phyloP scores from a whole-genome alignment of 495 filamentous ascomycete species.

The Schizothecium vesticola region DNA sequence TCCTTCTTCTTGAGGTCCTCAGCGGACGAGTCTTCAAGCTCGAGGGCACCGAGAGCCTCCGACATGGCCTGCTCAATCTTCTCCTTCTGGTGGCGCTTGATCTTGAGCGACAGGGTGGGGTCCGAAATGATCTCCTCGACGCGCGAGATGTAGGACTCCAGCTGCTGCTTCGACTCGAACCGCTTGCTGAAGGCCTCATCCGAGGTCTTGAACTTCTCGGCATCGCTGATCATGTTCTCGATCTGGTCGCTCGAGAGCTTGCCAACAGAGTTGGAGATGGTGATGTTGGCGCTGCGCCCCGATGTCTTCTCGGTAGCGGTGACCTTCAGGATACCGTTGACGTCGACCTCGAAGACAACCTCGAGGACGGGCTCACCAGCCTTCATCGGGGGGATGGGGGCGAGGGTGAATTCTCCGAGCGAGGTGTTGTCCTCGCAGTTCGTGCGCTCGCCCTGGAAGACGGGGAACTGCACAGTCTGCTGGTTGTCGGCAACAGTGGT shows the following conservation, averaged over 20 bases:
- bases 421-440: conserved; percentile 99
- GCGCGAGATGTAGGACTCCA: conserved; percentile 97
- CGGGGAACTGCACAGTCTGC: conserved; percentile 95
- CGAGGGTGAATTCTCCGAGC: conserved; percentile 95
- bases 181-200: conserved; percentile 99
- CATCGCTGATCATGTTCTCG: conserved; percentile 94
- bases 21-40: conserved; percentile 62
- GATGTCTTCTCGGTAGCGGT: conserved; percentile 99
- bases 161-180: conserved; percentile 97
- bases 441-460: conserved; percentile 97
- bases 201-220: conserved; percentile 96
- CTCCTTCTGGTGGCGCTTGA: conserved; percentile 98
- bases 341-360: conserved; percentile 98
- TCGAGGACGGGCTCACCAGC: conserved; percentile 97
- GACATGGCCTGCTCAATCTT: conserved; percentile 79
- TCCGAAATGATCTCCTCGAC: conserved; percentile 98
- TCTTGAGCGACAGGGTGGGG: conserved; percentile 89
- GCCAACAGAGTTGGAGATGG: conserved; percentile 98
- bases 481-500: conserved; percentile 97
- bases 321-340: conserved; percentile 99
- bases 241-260: conserved; percentile 95
- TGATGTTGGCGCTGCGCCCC: conserved; percentile 97
- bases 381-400: conserved; percentile 95
- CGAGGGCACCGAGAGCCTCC: conserved; percentile 22
- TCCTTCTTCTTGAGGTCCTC: conserved; percentile 99